These are phyloP conservation scores for Magnusiomyces tetraspermus DNA, from an alignment of 1,139 yeast species.

Conservation along the genomic window DNA sequence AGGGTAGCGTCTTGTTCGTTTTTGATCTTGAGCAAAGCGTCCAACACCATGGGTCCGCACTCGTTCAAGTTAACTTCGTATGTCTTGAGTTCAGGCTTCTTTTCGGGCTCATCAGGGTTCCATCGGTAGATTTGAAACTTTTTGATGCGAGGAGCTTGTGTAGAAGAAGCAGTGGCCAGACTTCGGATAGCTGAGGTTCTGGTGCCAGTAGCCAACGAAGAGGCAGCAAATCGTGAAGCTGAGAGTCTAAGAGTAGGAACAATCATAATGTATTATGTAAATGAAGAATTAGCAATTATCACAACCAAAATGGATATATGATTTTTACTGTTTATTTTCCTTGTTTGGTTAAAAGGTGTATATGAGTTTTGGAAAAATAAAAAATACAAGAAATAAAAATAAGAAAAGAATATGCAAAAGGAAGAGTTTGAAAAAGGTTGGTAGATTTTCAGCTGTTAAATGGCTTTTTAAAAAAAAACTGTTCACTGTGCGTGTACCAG, in stretches of 20 bases:
- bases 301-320: too few species aligned
- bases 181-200: constrained; percentile 14
- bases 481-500: too few species aligned
- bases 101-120: constrained; percentile 96
- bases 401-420: not conserved
- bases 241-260: constrained; percentile 7
- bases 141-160: constrained; percentile 49
- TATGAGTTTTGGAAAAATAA: not conserved
- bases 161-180: constrained; percentile 17
- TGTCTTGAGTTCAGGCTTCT: constrained; percentile 77
- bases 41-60: constrained; percentile 98
- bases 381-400: not conserved
- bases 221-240: not conserved
- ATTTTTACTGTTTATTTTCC: too few species aligned
- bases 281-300: too few species aligned
- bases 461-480: too few species aligned
- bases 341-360: too few species aligned
- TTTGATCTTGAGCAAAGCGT: constrained; percentile 87
- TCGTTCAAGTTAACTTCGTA: constrained; percentile 78
- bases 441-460: too few species aligned
- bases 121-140: constrained; percentile 92
- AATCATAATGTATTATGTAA: constrained; percentile 3
- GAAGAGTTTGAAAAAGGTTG: not conserved
- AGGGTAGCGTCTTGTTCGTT: constrained; percentile 93
- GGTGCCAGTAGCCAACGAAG: not conserved